A percentile compares a stretch with the other conserved stretches of the same genome.
Conservation (phyloP, 108 stramenopile species). For the Skeletonema tropicum region DNA sequence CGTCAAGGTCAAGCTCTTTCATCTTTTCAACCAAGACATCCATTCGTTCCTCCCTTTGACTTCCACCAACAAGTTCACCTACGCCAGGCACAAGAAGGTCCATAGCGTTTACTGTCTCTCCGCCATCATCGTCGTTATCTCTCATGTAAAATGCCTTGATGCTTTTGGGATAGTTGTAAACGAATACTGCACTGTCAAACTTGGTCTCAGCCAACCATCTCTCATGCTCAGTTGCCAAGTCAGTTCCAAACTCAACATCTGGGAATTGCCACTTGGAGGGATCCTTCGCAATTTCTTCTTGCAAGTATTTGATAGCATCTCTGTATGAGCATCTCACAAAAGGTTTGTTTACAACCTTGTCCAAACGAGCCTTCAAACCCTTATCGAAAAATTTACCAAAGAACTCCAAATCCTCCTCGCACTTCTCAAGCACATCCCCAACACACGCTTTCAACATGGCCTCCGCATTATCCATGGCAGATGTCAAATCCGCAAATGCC, state of each 20-base stretch:
- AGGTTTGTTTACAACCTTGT: conserved; percentile 78
- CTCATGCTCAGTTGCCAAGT: conserved; percentile 97
- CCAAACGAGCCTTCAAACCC: conserved; percentile 67
- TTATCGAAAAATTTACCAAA: conserved; percentile 96
- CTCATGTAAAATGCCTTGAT: conserved; percentile 99
- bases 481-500: conserved; percentile 93
- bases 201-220: conserved; percentile 96
- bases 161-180: conserved; percentile 96
- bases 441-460: conserved; percentile 91
- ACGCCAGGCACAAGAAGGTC: conserved; percentile 99
- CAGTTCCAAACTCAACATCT: conserved; percentile 97
- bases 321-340: conserved; percentile 91
- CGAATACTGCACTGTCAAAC: conserved; percentile 92
- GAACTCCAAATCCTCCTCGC: conserved; percentile 89
- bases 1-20: conserved; percentile 83
- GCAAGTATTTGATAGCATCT: conserved; percentile 89
- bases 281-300: conserved; percentile 96
- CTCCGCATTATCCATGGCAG: conserved; percentile 99
- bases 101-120: conserved; percentile 98
- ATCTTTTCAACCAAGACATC: conserved; percentile 92
- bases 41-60: conserved; percentile 93
- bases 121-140: conserved; percentile 94
- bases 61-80: conserved; percentile 98
- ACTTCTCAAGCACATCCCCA: conserved; percentile 75
- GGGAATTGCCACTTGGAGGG: conserved; percentile 96